Evolutionary conservation across 1,139 yeast species (phyloP), one percentile per base, ranked within the genome.

Genomic region (Diutina pseudorugosa): DNA sequence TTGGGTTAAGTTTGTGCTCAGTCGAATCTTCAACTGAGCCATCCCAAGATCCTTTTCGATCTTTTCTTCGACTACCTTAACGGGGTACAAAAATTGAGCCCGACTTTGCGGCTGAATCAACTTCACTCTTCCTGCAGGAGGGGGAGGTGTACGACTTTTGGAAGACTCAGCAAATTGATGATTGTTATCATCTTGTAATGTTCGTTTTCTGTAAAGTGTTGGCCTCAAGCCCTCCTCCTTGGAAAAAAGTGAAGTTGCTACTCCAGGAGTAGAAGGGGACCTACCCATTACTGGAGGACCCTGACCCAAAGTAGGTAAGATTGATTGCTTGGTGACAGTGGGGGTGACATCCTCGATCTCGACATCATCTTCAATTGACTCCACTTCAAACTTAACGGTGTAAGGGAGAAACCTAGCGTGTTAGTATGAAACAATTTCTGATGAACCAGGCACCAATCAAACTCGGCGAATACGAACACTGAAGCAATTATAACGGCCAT

Each of bases 341-440:
- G 47, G 47, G n/a, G 47, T 43, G 18, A 21, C 18, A 4, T 42
- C 45, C 16, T 19, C n/a, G 4, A 25, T 16, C 16, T 14, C 16
- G 30, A 25, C 30, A 7, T 53, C 41, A 8, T 55, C 57, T 42
- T 57, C 57, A 9, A 58, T 57, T 19, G 57, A 53, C 23, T 56
- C 51, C 30, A 82, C 76, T 59, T 83, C 84, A 61, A 84, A 84
- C 58, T 82, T 84, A 41, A 83, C 86, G 2, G 91, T 82, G 60
- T 82, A 81, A 3, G 93, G 91, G 45, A 85, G 70, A 58, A 84
- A 83, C 54, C 88, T 82, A 27, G 9, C 53, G 40, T 18, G 58
- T 57, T 55, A 58, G 58, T 55, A 53, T 6, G 4, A 30, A 14
- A 4, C 36, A 30, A 14, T 1, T 30, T 9, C 36, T 11, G 11